Base-by-base conservation (phyloP, 2,329 filamentous ascomycete species). In the Metarhizium album region DNA sequence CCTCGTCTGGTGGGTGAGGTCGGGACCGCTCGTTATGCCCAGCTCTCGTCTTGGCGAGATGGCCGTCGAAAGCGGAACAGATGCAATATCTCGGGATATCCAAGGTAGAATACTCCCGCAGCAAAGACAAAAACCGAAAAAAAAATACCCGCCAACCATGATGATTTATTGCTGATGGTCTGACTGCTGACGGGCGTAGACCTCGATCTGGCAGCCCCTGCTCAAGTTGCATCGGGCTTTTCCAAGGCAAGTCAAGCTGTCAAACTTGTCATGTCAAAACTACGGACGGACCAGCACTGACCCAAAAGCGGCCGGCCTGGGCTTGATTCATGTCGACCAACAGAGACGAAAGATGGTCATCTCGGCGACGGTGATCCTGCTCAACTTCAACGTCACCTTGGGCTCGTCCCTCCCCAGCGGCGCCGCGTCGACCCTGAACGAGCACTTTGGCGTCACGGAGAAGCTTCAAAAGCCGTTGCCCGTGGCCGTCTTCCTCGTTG, bases 341-440 rank as follows among this genome's bases (percentile, higher is more conserved):
- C 20, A 48, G 46, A 16, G 33, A 37, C 37, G 35, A 29, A 40
- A 48, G 22, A 4, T 48, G 2, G 16, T 48, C 35, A 42, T 42
- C 35, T 42, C 46, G 4, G 35, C 23, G 14, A 48, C 46, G 5
- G 46, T 42, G 3, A 40, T 51, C 23, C 27, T 51, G 1, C 46
- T 53, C 16, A 51, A 51, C 37, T 51, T 55, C 38, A 55, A 55
- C 33, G 47, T 48, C 51, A 52, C 51, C 2, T 38, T 53, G 23
- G 51, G 46, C 35, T 55, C 51, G 3, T 55, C 53, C 7, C 47
- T 55, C 4, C 49, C 53, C 16, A 52, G 49, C 45, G 49, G 51
- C 16, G 53, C 53, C 13, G 38, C 20, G 14, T 23, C 43, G 8
- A 46, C 49, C 13, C 43, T 55, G 23, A 46, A 38, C 18, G 49